Evolutionary conservation across 2,329 filamentous ascomycete species (phyloP).

Genomic region (Fusarium sp.): DNA sequence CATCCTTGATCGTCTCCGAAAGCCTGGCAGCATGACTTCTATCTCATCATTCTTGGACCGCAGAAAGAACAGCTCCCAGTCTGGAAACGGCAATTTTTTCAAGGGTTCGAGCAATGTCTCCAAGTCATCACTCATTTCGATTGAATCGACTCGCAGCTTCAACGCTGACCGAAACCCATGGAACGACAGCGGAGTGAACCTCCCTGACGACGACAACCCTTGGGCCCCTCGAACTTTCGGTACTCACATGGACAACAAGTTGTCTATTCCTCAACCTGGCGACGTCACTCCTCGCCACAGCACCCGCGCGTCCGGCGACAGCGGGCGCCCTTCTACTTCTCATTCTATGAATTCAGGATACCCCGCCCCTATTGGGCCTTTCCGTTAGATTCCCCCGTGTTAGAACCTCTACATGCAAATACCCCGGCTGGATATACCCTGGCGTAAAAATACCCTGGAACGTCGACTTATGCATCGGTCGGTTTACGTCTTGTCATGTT

Average conservation of each 20-base stretch:
- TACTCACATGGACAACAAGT: constrained; percentile 74
- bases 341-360: constrained; percentile 97
- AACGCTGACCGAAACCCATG: constrained; percentile 94
- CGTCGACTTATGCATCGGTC: constrained; percentile 62
- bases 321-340: constrained; percentile 91
- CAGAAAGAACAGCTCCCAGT: constrained; percentile 92
- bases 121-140: constrained; percentile 94
- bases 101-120: constrained; percentile 92
- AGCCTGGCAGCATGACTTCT: constrained; percentile 93
- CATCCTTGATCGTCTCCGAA: constrained; percentile 93
- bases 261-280: constrained; percentile 76
- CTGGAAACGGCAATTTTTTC: constrained; percentile 86
- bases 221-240: constrained; percentile 73
- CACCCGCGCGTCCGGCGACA: constrained; percentile 87
- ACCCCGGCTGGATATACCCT: constrained; percentile 76
- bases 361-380: constrained; percentile 91
- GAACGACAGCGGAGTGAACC: constrained; percentile 97
- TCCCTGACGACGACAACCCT: constrained; percentile 85
- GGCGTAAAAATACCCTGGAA: constrained; percentile 70
- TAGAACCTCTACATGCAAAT: constrained; percentile 66
- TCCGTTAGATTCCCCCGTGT: constrained; percentile 76
- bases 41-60: constrained; percentile 96
- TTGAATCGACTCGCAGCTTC: constrained; percentile 93
- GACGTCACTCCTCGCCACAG: constrained; percentile 88
- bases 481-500: constrained; percentile 55